A percentile compares a stretch with the other conserved stretches of the same genome.
These are phyloP conservation scores for Smallanthus sonchifolius DNA, from an alignment of 129 eudicot genomes.

Conservation along the genomic window DNA sequence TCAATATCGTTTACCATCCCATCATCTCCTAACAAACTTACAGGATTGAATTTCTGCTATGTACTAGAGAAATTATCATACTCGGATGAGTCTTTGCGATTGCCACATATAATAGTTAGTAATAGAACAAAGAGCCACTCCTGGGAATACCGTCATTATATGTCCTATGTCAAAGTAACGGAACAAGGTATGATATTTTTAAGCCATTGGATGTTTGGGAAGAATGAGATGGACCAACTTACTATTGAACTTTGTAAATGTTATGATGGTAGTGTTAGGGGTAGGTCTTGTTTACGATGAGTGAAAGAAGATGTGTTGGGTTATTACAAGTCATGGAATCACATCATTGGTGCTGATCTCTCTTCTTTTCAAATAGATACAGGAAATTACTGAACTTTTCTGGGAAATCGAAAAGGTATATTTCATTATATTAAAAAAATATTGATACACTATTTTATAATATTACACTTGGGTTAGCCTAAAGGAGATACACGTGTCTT, in stretches of 20 bases:
- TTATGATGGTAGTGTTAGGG: too few relatives aligned
- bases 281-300: not conserved
- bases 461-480: too few relatives aligned
- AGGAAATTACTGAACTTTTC: too few relatives aligned
- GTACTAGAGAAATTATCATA: not conserved
- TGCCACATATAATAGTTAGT: too few relatives aligned
- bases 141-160: not conserved
- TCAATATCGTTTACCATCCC: constrained; percentile 17
- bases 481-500: too few relatives aligned
- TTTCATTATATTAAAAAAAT: too few relatives aligned
- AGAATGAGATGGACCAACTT: not conserved
- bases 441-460: not conserved
- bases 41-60: constrained; percentile 13
- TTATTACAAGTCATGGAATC: constrained; percentile 23
- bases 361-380: not conserved
- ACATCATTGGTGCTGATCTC: not conserved
- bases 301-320: not conserved
- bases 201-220: not conserved
- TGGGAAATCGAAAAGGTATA: too few relatives aligned
- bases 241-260: too few relatives aligned
- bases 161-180: not conserved
- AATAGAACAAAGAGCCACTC: not conserved
- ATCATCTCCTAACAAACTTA: not conserved
- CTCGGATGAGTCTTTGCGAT: too few relatives aligned
- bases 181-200: too few relatives aligned